Conservation (phyloP, 441 rosid genomes). For the Corymbia calophylla region DNA sequence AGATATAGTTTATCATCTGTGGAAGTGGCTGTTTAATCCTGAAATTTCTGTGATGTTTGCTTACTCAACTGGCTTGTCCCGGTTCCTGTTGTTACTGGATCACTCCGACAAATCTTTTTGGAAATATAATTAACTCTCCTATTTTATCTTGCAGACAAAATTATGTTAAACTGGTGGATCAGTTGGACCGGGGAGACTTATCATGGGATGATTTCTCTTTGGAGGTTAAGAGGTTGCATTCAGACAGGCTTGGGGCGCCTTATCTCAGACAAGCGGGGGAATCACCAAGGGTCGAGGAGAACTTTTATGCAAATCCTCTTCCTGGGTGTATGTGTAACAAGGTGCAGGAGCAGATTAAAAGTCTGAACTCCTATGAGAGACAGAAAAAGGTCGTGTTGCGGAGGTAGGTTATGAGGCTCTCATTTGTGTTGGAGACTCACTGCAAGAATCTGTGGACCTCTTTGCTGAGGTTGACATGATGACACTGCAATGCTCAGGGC, state of each 20-base stretch:
- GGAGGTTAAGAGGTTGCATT: constrained; percentile 52
- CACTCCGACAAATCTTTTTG: background rate
- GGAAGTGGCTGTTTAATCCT: background rate
- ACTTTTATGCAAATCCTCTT: constrained; percentile 81
- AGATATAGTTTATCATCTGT: background rate
- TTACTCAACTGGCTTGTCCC: background rate
- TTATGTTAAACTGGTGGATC: constrained; percentile 65
- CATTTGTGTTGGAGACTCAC: background rate
- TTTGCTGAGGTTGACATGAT: background rate
- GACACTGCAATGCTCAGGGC: background rate
- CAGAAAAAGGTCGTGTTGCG: constrained; percentile 10
- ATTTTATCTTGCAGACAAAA: constrained; percentile 41
- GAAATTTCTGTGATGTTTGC: background rate
- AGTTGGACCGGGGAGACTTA: constrained; percentile 46
- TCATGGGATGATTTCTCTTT: constrained; percentile 74
- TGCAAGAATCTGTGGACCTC: background rate
- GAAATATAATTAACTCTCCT: background rate
- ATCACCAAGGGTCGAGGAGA: constrained; percentile 79
- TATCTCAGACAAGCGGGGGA: constrained; percentile 55
- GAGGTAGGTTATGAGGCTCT: constrained; percentile 13
- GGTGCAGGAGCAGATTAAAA: constrained; percentile 14
- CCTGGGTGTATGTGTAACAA: constrained; percentile 81
- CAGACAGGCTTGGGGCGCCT: constrained; percentile 67
- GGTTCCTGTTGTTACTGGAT: background rate
- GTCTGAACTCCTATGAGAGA: constrained; percentile 15